phyloP scores from a whole-genome alignment of 192 early-diverging fungal genomes.

The Diversispora epigaea region DNA sequence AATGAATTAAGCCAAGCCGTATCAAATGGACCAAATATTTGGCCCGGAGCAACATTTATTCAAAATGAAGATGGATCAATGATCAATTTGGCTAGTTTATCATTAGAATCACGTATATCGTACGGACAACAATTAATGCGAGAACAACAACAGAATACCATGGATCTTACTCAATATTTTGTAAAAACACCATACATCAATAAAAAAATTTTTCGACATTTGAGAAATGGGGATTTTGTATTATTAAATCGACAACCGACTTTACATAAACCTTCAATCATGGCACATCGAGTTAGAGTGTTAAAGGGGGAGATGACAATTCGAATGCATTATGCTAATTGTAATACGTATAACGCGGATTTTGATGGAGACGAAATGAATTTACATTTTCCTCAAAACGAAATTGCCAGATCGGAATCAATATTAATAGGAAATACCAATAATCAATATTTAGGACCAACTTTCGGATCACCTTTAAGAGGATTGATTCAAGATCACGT shows the following conservation, averaged over 20 bases:
- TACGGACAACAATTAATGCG: constrained; percentile 92
- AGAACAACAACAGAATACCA: constrained; percentile 56
- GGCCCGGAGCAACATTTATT: constrained; percentile 95
- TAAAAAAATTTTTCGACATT: constrained; percentile 96
- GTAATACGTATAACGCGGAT: constrained; percentile 94
- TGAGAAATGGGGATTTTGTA: constrained; percentile 96
- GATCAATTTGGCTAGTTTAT: constrained; percentile 74
- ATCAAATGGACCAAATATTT: constrained; percentile 90
- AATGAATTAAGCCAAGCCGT: constrained; percentile 87
- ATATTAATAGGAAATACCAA: constrained; percentile 94
- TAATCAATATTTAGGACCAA: constrained; percentile 95
- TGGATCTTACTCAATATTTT: constrained; percentile 49
- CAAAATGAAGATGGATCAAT: constrained; percentile 95
- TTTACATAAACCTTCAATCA: constrained; percentile 98
- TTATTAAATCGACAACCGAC: constrained; percentile 99
- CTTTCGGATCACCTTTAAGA: constrained; percentile 93
- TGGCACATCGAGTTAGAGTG: constrained; percentile 94
- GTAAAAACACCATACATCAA: constrained; percentile 70
- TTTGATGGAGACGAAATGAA: constrained; percentile 99
- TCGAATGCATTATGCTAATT: constrained; percentile 98
- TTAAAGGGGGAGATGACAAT: constrained; percentile 97
- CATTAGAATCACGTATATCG: constrained; percentile 85
- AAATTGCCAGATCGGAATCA: constrained; percentile 94
- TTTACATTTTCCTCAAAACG: constrained; percentile 99
- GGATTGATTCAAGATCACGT: constrained; percentile 99